These are phyloP conservation scores for Dictyostelium brefeldianum DNA, from an alignment of 78 protist species.

Conservation along the genomic window DNA sequence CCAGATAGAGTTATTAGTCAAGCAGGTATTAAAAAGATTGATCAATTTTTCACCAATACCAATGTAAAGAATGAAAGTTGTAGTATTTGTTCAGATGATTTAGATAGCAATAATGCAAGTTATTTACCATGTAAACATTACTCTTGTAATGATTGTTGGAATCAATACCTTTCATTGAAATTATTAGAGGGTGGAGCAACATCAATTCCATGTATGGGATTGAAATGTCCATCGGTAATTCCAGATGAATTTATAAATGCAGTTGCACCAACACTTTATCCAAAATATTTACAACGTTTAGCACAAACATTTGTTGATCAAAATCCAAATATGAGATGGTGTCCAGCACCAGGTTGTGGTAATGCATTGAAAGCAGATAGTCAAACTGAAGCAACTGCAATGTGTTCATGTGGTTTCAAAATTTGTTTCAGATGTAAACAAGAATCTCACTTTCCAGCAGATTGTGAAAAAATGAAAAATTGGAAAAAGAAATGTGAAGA, in stretches of 20 bases:
- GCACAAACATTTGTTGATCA: constrained; percentile 74
- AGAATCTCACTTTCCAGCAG: constrained; percentile 80
- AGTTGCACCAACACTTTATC: constrained; percentile 28
- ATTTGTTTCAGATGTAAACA: constrained; percentile 81
- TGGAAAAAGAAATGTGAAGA: constrained; percentile 83
- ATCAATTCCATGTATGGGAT: constrained; percentile 43
- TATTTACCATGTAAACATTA: constrained; percentile 67
- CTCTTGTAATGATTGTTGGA: constrained; percentile 79
- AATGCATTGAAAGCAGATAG: constrained; percentile 68
- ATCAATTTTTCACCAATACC: constrained; percentile 7
- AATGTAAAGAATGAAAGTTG: constrained; percentile 22
- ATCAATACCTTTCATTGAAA: constrained; percentile 13
- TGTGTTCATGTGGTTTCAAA: constrained; percentile 77
- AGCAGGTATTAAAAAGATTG: constrained; percentile 50
- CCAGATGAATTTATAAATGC: constrained; percentile 41
- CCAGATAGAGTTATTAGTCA: constrained; percentile 31
- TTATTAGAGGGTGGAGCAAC: constrained; percentile 67
- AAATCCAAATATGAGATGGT: constrained; percentile 80
- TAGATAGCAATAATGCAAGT: constrained; percentile 17
- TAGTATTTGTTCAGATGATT: constrained; percentile 48
- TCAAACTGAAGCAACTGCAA: constrained; percentile 62
- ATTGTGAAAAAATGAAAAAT: constrained; percentile 56
- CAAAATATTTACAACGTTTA: constrained; percentile 49
- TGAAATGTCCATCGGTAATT: constrained; percentile 20
- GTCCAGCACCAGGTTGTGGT: constrained; percentile 58